phyloP scores from a whole-genome alignment of 2,329 filamentous ascomycete species.

The Diatrype stigma region DNA sequence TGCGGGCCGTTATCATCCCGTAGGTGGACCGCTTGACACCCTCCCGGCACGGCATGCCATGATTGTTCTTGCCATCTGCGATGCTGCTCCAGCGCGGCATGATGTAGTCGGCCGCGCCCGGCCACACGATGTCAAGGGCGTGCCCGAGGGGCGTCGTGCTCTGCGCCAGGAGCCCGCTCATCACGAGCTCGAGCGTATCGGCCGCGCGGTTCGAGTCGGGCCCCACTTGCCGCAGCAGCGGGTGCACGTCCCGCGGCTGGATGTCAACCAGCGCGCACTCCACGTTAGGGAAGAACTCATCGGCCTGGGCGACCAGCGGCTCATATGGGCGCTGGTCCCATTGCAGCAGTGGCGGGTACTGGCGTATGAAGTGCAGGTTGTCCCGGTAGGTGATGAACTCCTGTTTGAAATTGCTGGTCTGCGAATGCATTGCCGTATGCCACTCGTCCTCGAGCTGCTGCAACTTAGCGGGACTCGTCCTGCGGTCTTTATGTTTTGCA shows the following conservation, averaged over 20 bases:
- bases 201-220: conserved; percentile 35
- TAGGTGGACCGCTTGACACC: conserved; percentile 30
- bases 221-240: conserved; percentile 43
- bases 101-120: conserved; percentile 55
- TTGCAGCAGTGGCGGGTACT: conserved; percentile 48
- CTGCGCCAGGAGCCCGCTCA: conserved; percentile 35
- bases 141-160: conserved; percentile 33
- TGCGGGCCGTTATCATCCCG: conserved; percentile 41
- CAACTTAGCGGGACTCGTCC: too few species aligned
- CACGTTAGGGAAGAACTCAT: conserved; percentile 65
- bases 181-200: conserved; percentile 51
- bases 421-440: conserved; percentile 27
- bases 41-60: conserved; percentile 45
- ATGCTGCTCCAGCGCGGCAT: conserved; percentile 44
- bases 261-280: conserved; percentile 61
- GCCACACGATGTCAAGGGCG: conserved; percentile 50
- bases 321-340: conserved; percentile 72
- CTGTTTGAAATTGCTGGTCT: conserved; percentile 11
- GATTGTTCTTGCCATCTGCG: too few species aligned
- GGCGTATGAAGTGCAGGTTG: conserved; percentile 47
- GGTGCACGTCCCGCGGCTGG: conserved; percentile 53
- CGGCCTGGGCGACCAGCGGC: conserved; percentile 52
- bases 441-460: conserved; percentile 29
- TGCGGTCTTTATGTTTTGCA: too few species aligned
- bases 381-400: conserved; percentile 44